phyloP scores from a whole-genome alignment of 2,329 filamentous ascomycete species.

The Diaporthe capsici region DNA sequence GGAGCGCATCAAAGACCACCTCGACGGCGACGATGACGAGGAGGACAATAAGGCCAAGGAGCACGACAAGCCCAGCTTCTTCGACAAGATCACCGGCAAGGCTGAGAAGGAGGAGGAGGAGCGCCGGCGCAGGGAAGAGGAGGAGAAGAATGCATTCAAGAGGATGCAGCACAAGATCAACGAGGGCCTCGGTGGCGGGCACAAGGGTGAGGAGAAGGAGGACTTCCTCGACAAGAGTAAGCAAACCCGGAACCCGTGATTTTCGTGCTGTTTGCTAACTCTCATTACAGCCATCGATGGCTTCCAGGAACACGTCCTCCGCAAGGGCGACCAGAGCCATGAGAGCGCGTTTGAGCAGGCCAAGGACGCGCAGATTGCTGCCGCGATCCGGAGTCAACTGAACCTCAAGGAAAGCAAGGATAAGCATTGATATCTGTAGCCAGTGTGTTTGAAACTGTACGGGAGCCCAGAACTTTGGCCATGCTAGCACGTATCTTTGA shows the following conservation, averaged over 20 bases:
- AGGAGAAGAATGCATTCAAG: conserved; percentile 28
- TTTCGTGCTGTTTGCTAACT: not conserved
- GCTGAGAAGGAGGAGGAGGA: conserved; percentile 36
- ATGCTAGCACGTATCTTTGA: not conserved
- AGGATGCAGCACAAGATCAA: conserved; percentile 73
- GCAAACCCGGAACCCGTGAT: not conserved
- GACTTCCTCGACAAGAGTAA: conserved; percentile 84
- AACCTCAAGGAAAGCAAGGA: conserved; percentile 30
- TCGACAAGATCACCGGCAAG: conserved; percentile 38
- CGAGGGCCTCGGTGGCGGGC: conserved; percentile 78
- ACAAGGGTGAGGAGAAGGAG: conserved; percentile 84
- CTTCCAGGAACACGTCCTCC: conserved; percentile 82
- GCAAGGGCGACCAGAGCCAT: conserved; percentile 79
- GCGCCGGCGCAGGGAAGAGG: conserved; percentile 36
- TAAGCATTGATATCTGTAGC: not conserved
- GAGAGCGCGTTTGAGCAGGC: conserved; percentile 83
- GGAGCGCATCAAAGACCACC: conserved; percentile 33
- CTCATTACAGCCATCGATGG: conserved; percentile 75
- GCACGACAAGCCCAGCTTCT: conserved; percentile 26
- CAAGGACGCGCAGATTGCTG: conserved; percentile 84
- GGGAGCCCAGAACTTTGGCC: too few species aligned
- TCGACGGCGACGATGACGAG: conserved; percentile 13
- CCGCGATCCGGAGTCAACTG: conserved; percentile 76
- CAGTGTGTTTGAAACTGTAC: not conserved
- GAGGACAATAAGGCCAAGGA: conserved; percentile 8